Evolutionary conservation across 495 filamentous ascomycete genomes (phyloP).

Genomic region (Penicillium coprophilum): DNA sequence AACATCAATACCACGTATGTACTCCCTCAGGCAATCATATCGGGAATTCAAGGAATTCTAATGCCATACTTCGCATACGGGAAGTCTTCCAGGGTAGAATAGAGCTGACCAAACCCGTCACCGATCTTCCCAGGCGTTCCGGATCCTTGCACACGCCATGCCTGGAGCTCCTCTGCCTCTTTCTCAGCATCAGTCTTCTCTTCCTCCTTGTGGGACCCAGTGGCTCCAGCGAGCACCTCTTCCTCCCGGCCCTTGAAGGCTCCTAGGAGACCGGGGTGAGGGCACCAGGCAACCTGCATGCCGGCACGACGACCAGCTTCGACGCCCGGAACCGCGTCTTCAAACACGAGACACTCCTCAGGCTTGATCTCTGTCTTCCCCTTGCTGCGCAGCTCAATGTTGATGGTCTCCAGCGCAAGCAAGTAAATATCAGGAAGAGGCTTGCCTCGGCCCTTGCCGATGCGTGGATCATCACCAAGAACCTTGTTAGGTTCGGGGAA

Average conservation of each 20-base stretch:
- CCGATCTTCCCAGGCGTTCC: slow-evolving; percentile 51
- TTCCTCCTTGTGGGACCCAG: slow-evolving; percentile 62
- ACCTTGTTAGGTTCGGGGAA: slow-evolving; percentile 71
- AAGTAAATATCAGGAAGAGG: slow-evolving; percentile 94
- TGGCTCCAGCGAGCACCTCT: slow-evolving; percentile 81
- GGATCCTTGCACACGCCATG: slow-evolving; percentile 47
- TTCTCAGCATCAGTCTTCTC: slow-evolving; percentile 48
- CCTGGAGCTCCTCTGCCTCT: slow-evolving; percentile 43
- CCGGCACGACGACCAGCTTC: slow-evolving; percentile 89
- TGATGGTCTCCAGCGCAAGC: slow-evolving; percentile 81
- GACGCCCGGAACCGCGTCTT: slow-evolving; percentile 90
- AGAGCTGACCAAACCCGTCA: slow-evolving; percentile 72
- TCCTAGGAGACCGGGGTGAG: slow-evolving; percentile 75
- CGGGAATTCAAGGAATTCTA: slow-evolving; percentile 16
- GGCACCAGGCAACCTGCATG: slow-evolving; percentile 93
- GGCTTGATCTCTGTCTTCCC: slow-evolving; percentile 70
- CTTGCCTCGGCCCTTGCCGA: slow-evolving; percentile 79
- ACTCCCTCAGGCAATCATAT: background rate
- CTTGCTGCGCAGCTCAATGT: slow-evolving; percentile 58
- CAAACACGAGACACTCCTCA: slow-evolving; percentile 93
- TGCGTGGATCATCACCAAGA: slow-evolving; percentile 82
- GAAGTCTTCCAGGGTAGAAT: slow-evolving; percentile 64
- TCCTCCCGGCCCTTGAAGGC: slow-evolving; percentile 74
- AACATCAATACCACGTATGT: background rate
- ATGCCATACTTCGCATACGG: slow-evolving; percentile 75